Evolutionary conservation across 495 filamentous ascomycete species (phyloP), one percentile per base, ranked within the genome.

Genomic region (Hypoxylon intermedium): DNA sequence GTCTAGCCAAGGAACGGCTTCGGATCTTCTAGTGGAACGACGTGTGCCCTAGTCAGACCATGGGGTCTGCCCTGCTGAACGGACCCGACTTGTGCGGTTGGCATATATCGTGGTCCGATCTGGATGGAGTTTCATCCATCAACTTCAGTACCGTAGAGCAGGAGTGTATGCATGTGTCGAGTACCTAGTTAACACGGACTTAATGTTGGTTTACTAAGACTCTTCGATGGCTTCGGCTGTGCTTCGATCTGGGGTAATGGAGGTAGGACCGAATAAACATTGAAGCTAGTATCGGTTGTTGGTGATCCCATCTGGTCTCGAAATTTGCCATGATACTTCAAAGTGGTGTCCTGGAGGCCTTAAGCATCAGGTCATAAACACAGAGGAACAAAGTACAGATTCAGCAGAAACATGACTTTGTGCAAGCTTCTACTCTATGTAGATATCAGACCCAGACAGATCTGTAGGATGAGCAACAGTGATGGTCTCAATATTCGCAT

Each of bases 41-140:
- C 9, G 28, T 20, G 18, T 19, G 9, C 19, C 45, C 30, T 18
- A 12, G 7, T n/a, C 15, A 6, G 13, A 7, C n/a, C n/a, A 19
- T 31, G 43, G 23, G 34, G 26, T 16, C 23, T 21, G 20, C 9
- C 4, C 38, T 33, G 15, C 16, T 9, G 11, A 26, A 46, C 37
- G 26, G 33, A 21, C 9, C 42, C 23, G 38, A 20, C 33, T 53
- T 33, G 16, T 44, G 33, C 40, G 48, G 12, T 18, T 31, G 45
- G 47, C 16, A 37, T 42, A 44, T 48, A 42, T 43, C 34, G 9
- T 50, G 55, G 54, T 18, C 54, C 51, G 56, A 65, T 65, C 52
- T 52, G 28, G 31, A 56, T 52, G 34, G 41, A 16, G 20, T 44
- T 13, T 21, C 28, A 44, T n/a, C n/a, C 11, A 37, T 42, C 34